Base-by-base conservation (phyloP, 331 rosid genomes). In the Pyrus hybrid region DNA sequence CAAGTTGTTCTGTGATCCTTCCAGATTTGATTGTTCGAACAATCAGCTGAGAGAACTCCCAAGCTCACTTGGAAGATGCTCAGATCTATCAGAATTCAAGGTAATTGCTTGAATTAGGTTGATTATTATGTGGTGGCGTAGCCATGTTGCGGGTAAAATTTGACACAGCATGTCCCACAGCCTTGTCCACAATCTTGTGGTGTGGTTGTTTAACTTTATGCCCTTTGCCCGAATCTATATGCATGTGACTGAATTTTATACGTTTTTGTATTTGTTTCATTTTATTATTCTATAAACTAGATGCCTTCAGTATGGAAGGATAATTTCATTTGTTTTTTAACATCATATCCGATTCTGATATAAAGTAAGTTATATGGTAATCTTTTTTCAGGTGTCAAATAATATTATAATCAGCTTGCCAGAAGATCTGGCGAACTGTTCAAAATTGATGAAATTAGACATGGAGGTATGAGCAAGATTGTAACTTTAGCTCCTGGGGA, bases 21-120 rank as follows among this genome's bases (percentile, higher is more conserved):
- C 73, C 82, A 93, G 98, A 87, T 79, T 91, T 76, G 98, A 93
- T 77, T 91, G 89, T 82, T 88, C 98, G 29, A 86, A 84, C 90
- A 93, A 93, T 80, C 87, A 70, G 84, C 92, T 93, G 77, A 82
- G 74, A 76, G 95, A 91, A 78, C 87, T 93, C 74, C 96, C 98
- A 41, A 77, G 84, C 84, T 82, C 93, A 63, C 84, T 93, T 68
- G 97, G 97, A 67, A 82, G 87, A 77, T 93, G 97, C 76, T 69
- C 68, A 62, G 79, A 79, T 72, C 85, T 93, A 82, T 90, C 93
- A 47, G 97, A 93, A 51, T 77, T 93, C 65, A 91, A 93, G 97
- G 98, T 91, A 84, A 82, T 41, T 72, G 35, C 81, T 72, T 80
- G 21, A 49, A 69, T 66, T 74, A 65, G 78, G 67, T 30, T 25